Conservation (phyloP, 352 stramenopile genomes). For the Phytophthora syringae region DNA sequence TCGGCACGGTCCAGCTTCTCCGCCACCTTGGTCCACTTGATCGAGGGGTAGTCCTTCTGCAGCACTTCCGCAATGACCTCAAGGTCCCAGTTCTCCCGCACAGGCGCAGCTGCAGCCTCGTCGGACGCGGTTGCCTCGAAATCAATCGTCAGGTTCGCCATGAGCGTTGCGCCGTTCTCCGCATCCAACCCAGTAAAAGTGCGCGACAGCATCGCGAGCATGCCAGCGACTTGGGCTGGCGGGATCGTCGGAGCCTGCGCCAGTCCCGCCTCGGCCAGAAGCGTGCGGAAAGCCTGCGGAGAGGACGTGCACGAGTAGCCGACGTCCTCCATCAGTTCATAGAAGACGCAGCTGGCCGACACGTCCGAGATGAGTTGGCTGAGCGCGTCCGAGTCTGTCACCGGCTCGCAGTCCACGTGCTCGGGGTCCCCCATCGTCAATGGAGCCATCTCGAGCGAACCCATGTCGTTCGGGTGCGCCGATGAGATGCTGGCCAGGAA, state of each 20-base stretch:
- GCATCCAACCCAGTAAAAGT: constrained; percentile 77
- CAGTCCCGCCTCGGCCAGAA: constrained; percentile 84
- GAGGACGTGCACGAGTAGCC: constrained; percentile 87
- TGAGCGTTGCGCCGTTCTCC: constrained; percentile 75
- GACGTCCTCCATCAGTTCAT: constrained; percentile 92
- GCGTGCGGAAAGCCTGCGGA: constrained; percentile 78
- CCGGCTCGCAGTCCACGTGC: constrained; percentile 80
- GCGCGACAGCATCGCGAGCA: constrained; percentile 88
- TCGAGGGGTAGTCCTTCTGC: constrained; percentile 83
- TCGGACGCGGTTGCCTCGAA: constrained; percentile 57
- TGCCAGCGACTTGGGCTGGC: constrained; percentile 85
- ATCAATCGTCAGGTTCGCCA: constrained; percentile 83
- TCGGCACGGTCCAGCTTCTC: constrained; percentile 88
- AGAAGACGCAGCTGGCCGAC: constrained; percentile 83
- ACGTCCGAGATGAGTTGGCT: constrained; percentile 85
- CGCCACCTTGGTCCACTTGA: constrained; percentile 87
- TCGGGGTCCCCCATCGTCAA: constrained; percentile 88
- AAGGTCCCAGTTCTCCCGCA: constrained; percentile 76
- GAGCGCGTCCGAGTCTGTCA: constrained; percentile 67
- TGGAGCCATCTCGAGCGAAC: constrained; percentile 83
- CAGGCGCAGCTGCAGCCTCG: constrained; percentile 31
- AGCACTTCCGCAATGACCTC: constrained; percentile 88
- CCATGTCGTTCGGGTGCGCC: constrained; percentile 88
- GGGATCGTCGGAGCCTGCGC: constrained; percentile 84
- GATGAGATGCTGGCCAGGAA: constrained; percentile 87